Base-by-base conservation (phyloP, 768 basidiomycete genomes). In the Auriscalpium vulgare region DNA sequence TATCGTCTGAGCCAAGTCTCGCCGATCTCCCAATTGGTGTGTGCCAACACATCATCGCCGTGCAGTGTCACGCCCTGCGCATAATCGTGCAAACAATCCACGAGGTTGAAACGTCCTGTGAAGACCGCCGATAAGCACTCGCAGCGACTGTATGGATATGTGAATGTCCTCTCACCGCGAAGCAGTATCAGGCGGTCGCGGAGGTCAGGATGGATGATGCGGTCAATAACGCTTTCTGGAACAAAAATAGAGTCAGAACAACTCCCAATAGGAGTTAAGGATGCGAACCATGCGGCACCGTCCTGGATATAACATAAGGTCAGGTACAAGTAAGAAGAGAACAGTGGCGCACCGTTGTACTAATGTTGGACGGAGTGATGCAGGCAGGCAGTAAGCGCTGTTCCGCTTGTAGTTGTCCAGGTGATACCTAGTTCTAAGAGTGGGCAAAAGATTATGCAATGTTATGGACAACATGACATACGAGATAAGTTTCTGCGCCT, bases 181-280 rank as follows among this genome's bases (percentile, higher is more conserved):
- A 92, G 72, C 16, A 95, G 75, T 62, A 97, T 97, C 78, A 95
- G 87, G 37, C 91, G 81, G 63, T 97, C 94, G 37, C 95, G 81
- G 55, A 97, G 74, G 63, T 92, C 88, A 48, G 95, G 89, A 71
- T 94, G 90, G 56, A 91, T 78, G 48, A 97, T 84, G 47, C 85
- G 83, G 68, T 97, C 94, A 63, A 97, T 91, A n/a, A 88, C 79
- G 62, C 90, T 88, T 68, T 95, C 94, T 93, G 65, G 10, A 64
- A 35, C 46, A 2, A 47, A 35, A 47, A n/a, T 11, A 51, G 55
- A 49, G 40, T 14, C 8, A 43, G 8, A 17, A 17, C 40, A 8
- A 43, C 17, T 2, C 13, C 40, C 53, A 51, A 17, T n/a, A 34
- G 3, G 8, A 50, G 5, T 34, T 43, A 56, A 45, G 46, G 29